Percentiles rank a stretch among this genome's conserved stretches.
phyloP scores from a whole-genome alignment of 2,329 filamentous ascomycete species.

The Pseudogymnoascus sp. region DNA sequence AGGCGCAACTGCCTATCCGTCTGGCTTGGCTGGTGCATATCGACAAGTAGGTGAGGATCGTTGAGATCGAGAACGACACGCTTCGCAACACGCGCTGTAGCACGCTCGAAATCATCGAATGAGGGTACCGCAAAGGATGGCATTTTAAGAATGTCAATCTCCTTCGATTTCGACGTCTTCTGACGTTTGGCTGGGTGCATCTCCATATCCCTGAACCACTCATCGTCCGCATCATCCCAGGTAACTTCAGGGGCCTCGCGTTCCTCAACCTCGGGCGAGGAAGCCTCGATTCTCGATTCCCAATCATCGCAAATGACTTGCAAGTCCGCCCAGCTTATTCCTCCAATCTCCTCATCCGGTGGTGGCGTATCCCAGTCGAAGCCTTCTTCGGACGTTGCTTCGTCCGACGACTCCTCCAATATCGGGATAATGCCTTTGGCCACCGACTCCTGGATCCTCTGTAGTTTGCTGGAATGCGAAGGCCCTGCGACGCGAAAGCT shows the following conservation, averaged over 20 bases:
- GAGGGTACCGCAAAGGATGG: constrained; percentile 59
- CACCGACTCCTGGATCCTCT: constrained; percentile 49
- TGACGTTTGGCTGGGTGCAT: constrained; percentile 56
- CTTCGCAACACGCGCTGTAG: constrained; percentile 67
- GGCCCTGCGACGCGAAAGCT: constrained; percentile 70
- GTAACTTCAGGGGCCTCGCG: constrained; percentile 26
- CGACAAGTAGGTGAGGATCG: constrained; percentile 79
- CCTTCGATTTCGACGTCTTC: constrained; percentile 43
- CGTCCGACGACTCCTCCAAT: constrained; percentile 35
- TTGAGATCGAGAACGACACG: constrained; percentile 79
- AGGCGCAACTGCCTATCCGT: constrained; percentile 49
- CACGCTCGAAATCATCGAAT: constrained; percentile 73
- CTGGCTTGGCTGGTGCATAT: constrained; percentile 63
- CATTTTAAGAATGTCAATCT: constrained; percentile 53
- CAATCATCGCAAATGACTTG: constrained; percentile 83
- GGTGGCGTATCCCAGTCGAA: constrained; percentile 47
- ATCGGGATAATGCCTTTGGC: constrained; percentile 42
- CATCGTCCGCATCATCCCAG: constrained; percentile 45
- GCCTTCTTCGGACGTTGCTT: constrained; percentile 41
- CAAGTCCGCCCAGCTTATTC: constrained; percentile 73
- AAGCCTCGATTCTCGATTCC: constrained; percentile 52
- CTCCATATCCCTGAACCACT: constrained; percentile 57
- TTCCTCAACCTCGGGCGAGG: constrained; percentile 22
- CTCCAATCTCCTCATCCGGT: constrained; percentile 60
- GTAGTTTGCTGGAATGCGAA: constrained; percentile 45